Conservation (phyloP, 345 rosid species). For the Moricandia moricandioides region DNA sequence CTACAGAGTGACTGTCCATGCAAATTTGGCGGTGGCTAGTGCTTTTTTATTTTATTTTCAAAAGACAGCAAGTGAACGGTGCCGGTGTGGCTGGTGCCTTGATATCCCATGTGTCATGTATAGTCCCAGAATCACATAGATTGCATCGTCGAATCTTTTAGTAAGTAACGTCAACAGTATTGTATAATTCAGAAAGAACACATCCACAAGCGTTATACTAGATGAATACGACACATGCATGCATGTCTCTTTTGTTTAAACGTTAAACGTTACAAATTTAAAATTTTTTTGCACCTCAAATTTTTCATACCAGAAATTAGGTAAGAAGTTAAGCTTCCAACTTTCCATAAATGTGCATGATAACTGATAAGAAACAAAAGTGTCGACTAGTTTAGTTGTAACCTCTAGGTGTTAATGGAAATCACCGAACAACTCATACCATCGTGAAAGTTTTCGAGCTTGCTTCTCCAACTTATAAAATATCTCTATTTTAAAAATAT, state of each 20-base stretch:
- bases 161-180: not conserved
- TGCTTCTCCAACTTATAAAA: not conserved
- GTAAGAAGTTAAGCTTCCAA: not conserved
- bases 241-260: too few relatives aligned
- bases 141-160: not conserved
- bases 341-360: slow-evolving; percentile 6
- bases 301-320: not conserved
- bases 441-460: not conserved
- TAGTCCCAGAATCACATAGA: not conserved
- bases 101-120: not conserved
- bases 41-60: too few relatives aligned
- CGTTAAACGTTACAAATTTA: not conserved
- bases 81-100: not conserved
- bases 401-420: not conserved
- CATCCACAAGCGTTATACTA: too few relatives aligned
- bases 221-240: too few relatives aligned
- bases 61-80: not conserved
- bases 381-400: not conserved
- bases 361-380: not conserved
- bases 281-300: not conserved
- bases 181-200: too few relatives aligned
- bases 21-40: not conserved
- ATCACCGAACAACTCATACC: not conserved
- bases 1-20: too few relatives aligned
- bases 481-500: not conserved